phyloP scores from a whole-genome alignment of 108 stramenopile genomes.

The Skeletonema costatum region DNA sequence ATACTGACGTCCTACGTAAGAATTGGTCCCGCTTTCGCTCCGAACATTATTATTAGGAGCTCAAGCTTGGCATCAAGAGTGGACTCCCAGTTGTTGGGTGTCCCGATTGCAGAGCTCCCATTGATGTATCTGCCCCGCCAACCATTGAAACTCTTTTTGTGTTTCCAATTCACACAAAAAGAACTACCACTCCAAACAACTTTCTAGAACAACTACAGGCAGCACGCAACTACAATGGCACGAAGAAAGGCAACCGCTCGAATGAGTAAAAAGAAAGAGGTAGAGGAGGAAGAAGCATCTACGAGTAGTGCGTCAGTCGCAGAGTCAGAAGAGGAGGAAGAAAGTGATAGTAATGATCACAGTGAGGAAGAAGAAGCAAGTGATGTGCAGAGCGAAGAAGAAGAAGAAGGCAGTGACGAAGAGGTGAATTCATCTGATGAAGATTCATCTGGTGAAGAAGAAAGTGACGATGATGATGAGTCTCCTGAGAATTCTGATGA shows the following conservation, averaged over 20 bases:
- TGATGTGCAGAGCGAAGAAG: conserved; percentile 24
- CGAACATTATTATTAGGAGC: too few species aligned
- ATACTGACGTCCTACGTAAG: too few species aligned
- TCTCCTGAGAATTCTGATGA: conserved; percentile 8
- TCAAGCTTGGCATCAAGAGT: too few species aligned
- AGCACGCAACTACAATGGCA: background rate
- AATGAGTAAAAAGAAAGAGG: background rate
- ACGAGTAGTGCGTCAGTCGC: conserved; percentile 19
- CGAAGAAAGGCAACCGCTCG: background rate
- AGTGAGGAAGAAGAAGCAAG: conserved; percentile 34
- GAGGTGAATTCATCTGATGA: conserved; percentile 20
- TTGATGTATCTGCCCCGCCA: too few species aligned
- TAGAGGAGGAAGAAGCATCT: conserved; percentile 13
- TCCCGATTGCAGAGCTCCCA: too few species aligned
- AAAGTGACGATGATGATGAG: conserved; percentile 7
- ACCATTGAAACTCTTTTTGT: too few species aligned
- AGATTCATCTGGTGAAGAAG: conserved; percentile 12
- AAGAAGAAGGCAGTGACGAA: conserved; percentile 22
- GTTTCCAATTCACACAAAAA: too few species aligned
- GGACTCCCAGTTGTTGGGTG: too few species aligned
- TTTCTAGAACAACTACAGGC: too few species aligned
- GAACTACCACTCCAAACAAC: too few species aligned
- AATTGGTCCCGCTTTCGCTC: too few species aligned
- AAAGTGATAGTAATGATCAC: conserved; percentile 4
- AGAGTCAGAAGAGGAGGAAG: conserved; percentile 5